These are phyloP conservation scores for Penicillium janthinellum DNA, from an alignment of 2,329 filamentous ascomycete species.

Conservation along the genomic window DNA sequence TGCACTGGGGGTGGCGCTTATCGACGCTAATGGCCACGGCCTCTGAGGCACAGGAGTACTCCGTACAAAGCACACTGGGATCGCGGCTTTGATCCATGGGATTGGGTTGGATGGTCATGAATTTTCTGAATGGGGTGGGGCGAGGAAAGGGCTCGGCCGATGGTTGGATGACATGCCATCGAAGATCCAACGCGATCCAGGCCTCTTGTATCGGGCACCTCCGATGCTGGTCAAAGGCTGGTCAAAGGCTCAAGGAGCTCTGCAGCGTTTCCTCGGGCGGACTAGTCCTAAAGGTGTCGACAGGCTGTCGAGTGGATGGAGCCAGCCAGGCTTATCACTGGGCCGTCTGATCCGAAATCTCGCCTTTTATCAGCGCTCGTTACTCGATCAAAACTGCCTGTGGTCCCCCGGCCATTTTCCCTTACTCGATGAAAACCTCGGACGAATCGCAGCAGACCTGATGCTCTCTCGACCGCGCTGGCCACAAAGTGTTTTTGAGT, in stretches of 20 bases:
- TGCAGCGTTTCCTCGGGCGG: neutral
- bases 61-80: neutral
- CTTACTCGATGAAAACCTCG: conserved; percentile 25
- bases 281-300: neutral
- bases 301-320: no score
- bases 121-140: neutral
- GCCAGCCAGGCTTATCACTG: conserved; percentile 14
- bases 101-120: neutral
- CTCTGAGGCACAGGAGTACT: neutral
- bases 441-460: neutral
- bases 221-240: conserved; percentile 18
- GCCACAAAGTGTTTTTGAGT: neutral
- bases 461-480: conserved; percentile 7
- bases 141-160: neutral
- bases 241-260: neutral
- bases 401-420: conserved; percentile 7
- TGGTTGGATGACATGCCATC: conserved; percentile 1
- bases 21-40: neutral
- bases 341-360: conserved; percentile 2
- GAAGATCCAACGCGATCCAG: neutral
- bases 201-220: conserved; percentile 29
- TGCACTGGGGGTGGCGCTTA: neutral
- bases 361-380: conserved; percentile 20
- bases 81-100: conserved; percentile 16
- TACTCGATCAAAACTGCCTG: conserved; percentile 35